Evolutionary conservation across 345 rosid species (phyloP), one percentile per base, ranked within the genome.

Genomic region (Murraya koenigii): DNA sequence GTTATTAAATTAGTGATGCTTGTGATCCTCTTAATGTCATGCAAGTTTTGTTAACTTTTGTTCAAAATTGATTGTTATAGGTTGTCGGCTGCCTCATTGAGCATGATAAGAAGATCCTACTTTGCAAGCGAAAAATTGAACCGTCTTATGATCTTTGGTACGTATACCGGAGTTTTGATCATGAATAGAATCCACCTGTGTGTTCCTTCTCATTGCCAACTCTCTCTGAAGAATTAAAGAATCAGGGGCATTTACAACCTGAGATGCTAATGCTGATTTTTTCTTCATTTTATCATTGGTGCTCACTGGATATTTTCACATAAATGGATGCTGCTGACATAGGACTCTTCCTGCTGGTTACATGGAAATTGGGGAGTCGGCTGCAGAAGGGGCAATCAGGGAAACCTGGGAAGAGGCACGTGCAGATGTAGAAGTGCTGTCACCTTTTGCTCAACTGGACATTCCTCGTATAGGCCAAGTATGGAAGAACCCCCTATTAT

Each of bases 331-430:
- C 33, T 73, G 39, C 75, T 82, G 76, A 60, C 63, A 49, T 82
- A 95, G 99, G 99, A 96, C 99, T 11, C 97, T 96, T 80, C 99
- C 99, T 68, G 97, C 99, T 86, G 99, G 99, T 84, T 96, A 92
- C 87, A 32, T 95, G 85, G 99, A 95, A 85, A 90, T 95, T 74
- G 99, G 99, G 19, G 99, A 95, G 82, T 95, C 99, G 49, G 95
- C 98, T 62, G 93, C 95, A 0, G 92, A 92, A 86, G 99, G 99
- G 56, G 99, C 99, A 75, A 86, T 88, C 69, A 85, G 99, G 84
- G 99, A 95, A 85, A 95, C 98, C 60, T 87, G 93, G 98, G 98
- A 96, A 87, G 99, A 94, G 84, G 97, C 99, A 14, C 86, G 90
- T 61, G 98, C 99, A 25, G 92, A 87, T 78, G 99, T 91, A 11